Evolutionary conservation across 768 basidiomycete species (phyloP).

Genomic region (Tulasnella sp.): DNA sequence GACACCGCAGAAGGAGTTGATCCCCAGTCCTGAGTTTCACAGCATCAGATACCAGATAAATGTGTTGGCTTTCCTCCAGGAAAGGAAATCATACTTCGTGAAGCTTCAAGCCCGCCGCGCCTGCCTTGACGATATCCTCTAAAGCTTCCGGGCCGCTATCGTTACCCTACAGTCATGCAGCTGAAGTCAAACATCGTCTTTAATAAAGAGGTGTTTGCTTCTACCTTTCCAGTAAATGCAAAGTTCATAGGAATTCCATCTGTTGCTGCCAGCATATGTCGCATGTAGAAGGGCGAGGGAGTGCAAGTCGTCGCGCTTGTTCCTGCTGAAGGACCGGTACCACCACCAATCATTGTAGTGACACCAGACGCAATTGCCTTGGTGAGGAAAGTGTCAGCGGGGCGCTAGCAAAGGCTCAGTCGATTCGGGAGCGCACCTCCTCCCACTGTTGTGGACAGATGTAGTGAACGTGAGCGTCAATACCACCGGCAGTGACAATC

Average conservation of each 20-base stretch:
- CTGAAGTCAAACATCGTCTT: background rate
- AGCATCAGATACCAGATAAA: background rate
- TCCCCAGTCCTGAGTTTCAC: constrained; percentile 73
- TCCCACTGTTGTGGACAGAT: constrained; percentile 92
- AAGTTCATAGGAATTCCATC: constrained; percentile 91
- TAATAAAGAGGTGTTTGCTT: background rate
- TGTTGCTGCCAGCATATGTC: constrained; percentile 88
- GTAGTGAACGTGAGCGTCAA: constrained; percentile 92
- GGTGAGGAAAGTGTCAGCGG: background rate
- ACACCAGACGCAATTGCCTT: constrained; percentile 58
- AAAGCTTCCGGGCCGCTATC: constrained; percentile 76
- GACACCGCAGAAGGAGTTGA: constrained; percentile 81
- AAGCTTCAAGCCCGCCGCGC: constrained; percentile 87
- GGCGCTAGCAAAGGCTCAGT: background rate
- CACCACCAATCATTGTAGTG: constrained; percentile 95
- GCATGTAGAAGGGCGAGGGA: constrained; percentile 84
- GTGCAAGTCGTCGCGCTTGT: constrained; percentile 96
- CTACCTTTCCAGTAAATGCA: constrained; percentile 85
- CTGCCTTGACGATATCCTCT: constrained; percentile 80
- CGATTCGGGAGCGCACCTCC: constrained; percentile 58
- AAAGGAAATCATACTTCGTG: constrained; percentile 60
- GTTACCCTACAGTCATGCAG: constrained; percentile 58
- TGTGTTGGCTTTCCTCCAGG: background rate
- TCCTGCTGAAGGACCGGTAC: constrained; percentile 90
- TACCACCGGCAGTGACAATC: constrained; percentile 89